These are phyloP conservation scores for Sugiyamaella lignohabitans DNA, from an alignment of 805 yeast genomes.

Conservation along the genomic window DNA sequence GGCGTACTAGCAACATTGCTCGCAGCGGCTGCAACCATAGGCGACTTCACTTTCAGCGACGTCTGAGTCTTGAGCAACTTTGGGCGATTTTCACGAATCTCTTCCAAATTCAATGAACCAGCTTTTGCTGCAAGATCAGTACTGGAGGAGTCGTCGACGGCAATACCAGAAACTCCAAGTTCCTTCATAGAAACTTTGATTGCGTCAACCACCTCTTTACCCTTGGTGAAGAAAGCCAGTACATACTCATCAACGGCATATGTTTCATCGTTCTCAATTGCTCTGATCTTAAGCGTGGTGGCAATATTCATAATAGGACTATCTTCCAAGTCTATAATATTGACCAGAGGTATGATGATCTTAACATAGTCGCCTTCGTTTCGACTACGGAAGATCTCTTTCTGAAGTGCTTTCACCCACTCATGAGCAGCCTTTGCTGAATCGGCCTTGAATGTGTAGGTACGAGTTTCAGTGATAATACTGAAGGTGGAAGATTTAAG, in stretches of 20 bases:
- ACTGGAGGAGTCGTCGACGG: background rate
- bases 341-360: conserved; percentile 66
- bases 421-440: conserved; percentile 63
- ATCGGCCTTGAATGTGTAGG: conserved; percentile 67
- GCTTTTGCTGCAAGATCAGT: background rate
- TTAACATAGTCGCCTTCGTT: conserved; percentile 68
- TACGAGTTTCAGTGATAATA: conserved; percentile 50
- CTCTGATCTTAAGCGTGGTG: conserved; percentile 53
- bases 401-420: conserved; percentile 73
- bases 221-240: conserved; percentile 52
- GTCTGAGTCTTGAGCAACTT: background rate
- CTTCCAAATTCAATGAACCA: background rate
- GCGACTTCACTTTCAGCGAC: background rate
- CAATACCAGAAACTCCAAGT: background rate
- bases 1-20: background rate
- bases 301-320: conserved; percentile 50
- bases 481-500: conserved; percentile 36
- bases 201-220: conserved; percentile 26
- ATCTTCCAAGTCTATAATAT: conserved; percentile 55
- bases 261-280: conserved; percentile 47
- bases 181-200: background rate
- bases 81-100: background rate
- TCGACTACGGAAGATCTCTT: conserved; percentile 67
- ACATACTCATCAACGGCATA: conserved; percentile 62
- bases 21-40: background rate